Evolutionary conservation across 2,329 filamentous ascomycete species (phyloP).

Genomic region (Tolypocladium capitatum): DNA sequence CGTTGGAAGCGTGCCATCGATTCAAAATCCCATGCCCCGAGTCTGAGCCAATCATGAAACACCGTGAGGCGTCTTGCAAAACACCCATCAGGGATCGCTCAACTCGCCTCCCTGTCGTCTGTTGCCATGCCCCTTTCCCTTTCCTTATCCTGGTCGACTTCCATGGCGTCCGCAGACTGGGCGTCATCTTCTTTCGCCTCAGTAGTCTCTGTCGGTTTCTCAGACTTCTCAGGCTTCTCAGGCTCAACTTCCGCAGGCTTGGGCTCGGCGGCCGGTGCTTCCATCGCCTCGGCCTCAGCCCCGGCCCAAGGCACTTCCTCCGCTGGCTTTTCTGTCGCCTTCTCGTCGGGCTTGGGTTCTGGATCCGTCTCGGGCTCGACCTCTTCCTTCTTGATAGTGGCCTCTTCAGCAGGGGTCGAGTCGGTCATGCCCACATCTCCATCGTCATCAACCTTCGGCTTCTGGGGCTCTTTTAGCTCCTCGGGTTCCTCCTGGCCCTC

Average conservation of each 20-base stretch:
- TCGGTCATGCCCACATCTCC: conserved; percentile 40
- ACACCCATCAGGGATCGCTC: background rate
- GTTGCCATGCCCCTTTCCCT: conserved; percentile 10
- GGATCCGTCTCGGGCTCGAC: conserved; percentile 18
- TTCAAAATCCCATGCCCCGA: background rate
- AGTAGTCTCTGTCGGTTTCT: conserved; percentile 10
- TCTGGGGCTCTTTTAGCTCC: conserved; percentile 9
- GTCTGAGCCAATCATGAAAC: background rate
- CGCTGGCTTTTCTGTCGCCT: conserved; percentile 12
- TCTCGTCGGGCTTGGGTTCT: conserved; percentile 17
- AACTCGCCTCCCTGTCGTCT: conserved; percentile 12
- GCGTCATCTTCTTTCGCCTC: conserved; percentile 5
- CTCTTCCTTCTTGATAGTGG: conserved; percentile 28
- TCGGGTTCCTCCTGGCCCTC: conserved; percentile 3
- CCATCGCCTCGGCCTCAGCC: background rate
- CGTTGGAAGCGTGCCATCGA: background rate
- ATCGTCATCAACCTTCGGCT: conserved; percentile 28
- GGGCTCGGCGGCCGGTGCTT: conserved; percentile 6
- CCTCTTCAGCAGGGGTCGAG: conserved; percentile 15
- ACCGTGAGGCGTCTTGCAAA: background rate
- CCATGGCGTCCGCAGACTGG: conserved; percentile 16
- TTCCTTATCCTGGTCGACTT: conserved; percentile 17
- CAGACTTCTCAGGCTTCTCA: conserved; percentile 11
- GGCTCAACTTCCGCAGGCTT: conserved; percentile 8
- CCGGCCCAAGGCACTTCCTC: conserved; percentile 6